A percentile compares a stretch with the other conserved stretches of the same genome.
phyloP scores from a whole-genome alignment of 2,329 filamentous ascomycete species.

The Colletotrichum phormii region DNA sequence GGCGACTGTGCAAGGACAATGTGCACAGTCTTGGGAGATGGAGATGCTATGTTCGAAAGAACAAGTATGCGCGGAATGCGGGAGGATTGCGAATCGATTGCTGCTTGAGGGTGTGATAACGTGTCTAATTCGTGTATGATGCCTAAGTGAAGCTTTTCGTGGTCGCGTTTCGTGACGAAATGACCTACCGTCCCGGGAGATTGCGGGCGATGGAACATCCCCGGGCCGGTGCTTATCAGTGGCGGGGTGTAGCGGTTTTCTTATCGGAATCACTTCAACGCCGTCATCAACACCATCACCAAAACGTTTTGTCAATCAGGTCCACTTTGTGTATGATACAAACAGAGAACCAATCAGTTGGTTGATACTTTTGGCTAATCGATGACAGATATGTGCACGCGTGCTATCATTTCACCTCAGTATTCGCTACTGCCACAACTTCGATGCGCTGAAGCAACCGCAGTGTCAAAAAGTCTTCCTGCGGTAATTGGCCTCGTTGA shows the following conservation, averaged over 20 bases:
- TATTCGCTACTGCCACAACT: background rate
- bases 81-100: slow-evolving; percentile 17
- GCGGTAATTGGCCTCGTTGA: background rate
- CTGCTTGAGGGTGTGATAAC: slow-evolving; percentile 8
- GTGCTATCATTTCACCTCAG: background rate
- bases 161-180: slow-evolving; percentile 32
- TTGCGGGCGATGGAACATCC: slow-evolving; percentile 34
- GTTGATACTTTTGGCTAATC: background rate
- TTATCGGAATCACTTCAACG: slow-evolving; percentile 1
- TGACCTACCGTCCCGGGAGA: slow-evolving; percentile 19
- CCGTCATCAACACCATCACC: slow-evolving; percentile 5
- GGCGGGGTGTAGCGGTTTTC: background rate
- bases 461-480: background rate
- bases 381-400: background rate
- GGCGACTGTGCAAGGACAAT: slow-evolving; percentile 61
- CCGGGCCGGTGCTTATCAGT: slow-evolving; percentile 33
- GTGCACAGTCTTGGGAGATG: slow-evolving; percentile 61
- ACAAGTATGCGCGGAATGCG: slow-evolving; percentile 5
- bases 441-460: background rate
- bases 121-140: slow-evolving; percentile 24
- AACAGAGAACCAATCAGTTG: background rate
- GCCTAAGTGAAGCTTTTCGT: slow-evolving; percentile 21
- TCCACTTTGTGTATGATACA: background rate
- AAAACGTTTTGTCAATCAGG: background rate
- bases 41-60: background rate